Conservation (phyloP, 2,329 filamentous ascomycete genomes). For the Diaporthe vexans region DNA sequence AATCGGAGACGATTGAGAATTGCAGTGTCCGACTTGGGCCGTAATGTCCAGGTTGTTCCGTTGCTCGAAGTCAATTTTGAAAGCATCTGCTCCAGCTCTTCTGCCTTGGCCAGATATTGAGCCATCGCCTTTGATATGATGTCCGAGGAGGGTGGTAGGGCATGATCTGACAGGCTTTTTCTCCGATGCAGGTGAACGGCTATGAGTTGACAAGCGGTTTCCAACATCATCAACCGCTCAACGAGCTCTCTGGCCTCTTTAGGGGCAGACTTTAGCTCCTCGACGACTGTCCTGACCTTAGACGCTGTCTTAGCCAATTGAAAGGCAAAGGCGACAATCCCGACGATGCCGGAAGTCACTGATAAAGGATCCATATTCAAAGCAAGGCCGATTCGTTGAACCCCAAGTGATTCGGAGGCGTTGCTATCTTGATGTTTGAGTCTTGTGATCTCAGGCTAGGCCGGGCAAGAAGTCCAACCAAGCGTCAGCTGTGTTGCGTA, state of each 20-base stretch:
- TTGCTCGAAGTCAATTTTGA: background rate
- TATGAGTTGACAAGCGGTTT: background rate
- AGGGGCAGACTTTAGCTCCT: background rate
- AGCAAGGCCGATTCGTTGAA: too few relatives aligned
- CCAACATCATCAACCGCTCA: conserved; percentile 4
- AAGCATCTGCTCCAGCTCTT: background rate
- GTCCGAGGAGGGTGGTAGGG: background rate
- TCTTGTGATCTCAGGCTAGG: background rate
- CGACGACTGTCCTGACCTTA: background rate
- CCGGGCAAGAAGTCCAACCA: too few relatives aligned
- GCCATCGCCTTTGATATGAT: background rate
- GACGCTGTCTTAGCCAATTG: conserved; percentile 6
- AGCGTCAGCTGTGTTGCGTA: too few relatives aligned
- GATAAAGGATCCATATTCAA: conserved; percentile 2
- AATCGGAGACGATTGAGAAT: background rate
- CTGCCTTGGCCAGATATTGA: background rate
- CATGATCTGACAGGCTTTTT: accelerated
- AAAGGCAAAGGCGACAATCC: background rate
- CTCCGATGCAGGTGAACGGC: background rate
- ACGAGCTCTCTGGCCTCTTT: background rate
- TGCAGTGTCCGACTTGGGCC: background rate
- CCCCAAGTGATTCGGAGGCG: background rate
- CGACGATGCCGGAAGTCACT: background rate
- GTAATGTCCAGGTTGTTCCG: background rate
- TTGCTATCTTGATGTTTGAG: background rate